Evolutionary conservation across 2,329 filamentous ascomycete genomes (phyloP).

Genomic region (Pseudogymnoascus sp.): DNA sequence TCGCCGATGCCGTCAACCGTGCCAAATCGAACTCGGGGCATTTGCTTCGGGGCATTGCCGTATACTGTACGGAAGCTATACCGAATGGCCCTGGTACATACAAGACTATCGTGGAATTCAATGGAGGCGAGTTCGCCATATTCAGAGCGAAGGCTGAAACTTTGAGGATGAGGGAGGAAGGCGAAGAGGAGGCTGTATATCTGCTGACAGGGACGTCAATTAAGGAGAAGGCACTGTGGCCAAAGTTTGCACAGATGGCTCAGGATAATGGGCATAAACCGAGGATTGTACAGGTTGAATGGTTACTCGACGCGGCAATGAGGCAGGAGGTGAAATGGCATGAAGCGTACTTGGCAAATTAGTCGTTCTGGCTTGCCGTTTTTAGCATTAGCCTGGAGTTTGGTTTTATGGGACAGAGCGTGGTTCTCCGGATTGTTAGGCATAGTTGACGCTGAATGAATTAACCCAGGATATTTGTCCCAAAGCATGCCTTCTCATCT

Average conservation of each 20-base stretch:
- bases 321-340: constrained; percentile 69
- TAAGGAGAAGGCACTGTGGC: constrained; percentile 70
- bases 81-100: constrained; percentile 78
- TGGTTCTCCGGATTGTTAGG: neutral
- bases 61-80: constrained; percentile 79
- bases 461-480: neutral
- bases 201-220: constrained; percentile 63
- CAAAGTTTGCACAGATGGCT: constrained; percentile 72
- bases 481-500: neutral
- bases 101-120: constrained; percentile 77
- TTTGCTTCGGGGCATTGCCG: constrained; percentile 65
- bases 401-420: neutral
- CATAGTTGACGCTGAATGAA: neutral
- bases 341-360: constrained; percentile 46
- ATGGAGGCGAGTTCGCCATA: constrained; percentile 74
- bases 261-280: constrained; percentile 70
- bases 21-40: constrained; percentile 70
- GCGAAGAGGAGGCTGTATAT: constrained; percentile 67
- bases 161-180: constrained; percentile 47
- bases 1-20: constrained; percentile 60
- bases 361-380: neutral
- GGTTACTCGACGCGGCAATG: constrained; percentile 87
- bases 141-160: constrained; percentile 58
- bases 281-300: constrained; percentile 76
- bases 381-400: constrained; percentile 8